These are phyloP conservation scores for Yamadazyma ubonensis DNA, from an alignment of 805 yeast genomes.

Conservation along the genomic window DNA sequence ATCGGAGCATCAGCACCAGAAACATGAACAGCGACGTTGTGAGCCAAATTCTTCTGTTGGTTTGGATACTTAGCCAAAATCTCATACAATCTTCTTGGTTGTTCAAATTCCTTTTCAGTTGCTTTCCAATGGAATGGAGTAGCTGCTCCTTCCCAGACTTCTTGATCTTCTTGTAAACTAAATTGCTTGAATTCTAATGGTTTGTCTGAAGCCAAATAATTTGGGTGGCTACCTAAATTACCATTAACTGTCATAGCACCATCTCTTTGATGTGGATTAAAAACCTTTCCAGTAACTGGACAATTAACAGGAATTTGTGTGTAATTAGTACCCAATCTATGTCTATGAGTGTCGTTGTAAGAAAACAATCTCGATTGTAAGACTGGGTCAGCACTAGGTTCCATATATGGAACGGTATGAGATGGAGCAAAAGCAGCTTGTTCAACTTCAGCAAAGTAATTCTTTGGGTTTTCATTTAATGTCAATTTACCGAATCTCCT, in stretches of 20 bases:
- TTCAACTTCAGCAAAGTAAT: constrained; percentile 74
- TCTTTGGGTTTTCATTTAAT: constrained; percentile 78
- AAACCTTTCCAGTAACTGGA: constrained; percentile 53
- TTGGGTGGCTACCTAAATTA: constrained; percentile 76
- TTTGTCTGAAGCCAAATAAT: constrained; percentile 61
- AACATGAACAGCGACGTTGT: constrained; percentile 78
- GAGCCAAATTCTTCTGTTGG: constrained; percentile 81
- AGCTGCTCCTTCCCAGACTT: constrained; percentile 80
- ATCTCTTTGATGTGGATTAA: constrained; percentile 74
- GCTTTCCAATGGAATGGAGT: constrained; percentile 84
- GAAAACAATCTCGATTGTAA: constrained; percentile 75
- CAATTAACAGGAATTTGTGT: constrained; percentile 88
- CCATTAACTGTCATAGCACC: constrained; percentile 65
- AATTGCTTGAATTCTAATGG: constrained; percentile 48
- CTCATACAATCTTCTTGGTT: constrained; percentile 75
- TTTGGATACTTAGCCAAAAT: constrained; percentile 75
- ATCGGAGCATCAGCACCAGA: constrained; percentile 66
- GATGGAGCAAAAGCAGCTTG: constrained; percentile 69
- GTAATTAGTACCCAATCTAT: constrained; percentile 74
- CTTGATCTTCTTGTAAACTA: constrained; percentile 64
- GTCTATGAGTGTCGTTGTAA: constrained; percentile 74
- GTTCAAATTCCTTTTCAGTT: constrained; percentile 65
- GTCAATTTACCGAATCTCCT: constrained; percentile 80
- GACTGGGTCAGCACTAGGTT: constrained; percentile 76
- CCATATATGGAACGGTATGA: constrained; percentile 72